Evolutionary conservation across 192 early-diverging fungal genomes (phyloP), one percentile per base, ranked within the genome.

Genomic region (Backusella mclennaniae): DNA sequence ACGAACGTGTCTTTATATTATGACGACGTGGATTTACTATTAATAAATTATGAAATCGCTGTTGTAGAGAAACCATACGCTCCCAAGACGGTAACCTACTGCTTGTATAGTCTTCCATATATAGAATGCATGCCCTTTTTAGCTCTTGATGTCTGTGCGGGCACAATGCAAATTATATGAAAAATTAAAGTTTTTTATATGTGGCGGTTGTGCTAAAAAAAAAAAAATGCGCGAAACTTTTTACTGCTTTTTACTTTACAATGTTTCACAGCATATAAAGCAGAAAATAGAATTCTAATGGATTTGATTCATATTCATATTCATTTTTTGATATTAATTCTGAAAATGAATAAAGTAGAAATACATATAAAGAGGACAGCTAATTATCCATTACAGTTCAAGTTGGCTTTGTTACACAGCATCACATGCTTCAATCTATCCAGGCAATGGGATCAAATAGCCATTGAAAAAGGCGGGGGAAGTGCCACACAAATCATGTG

Each of bases 391-490:
- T 6, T 63, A 12, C 0, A 63, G 1, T 29, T 12, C 9, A 63
- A 14, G 3, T 63, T 29, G 21, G 56, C 21, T 63, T 11, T 1
- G 29, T 63, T 63, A 63, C 23, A 29, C 23, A 63, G 56, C 23
- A 23, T 63, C 56, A 63, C 26, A 63, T 63, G 56, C 56, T 63
- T 12, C 23, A 11, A 63, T 63, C 23, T 63, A 63, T 29, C 23
- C 56, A 63, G 56, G 56, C 56, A 63, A 63, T 63, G 56, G 56
- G 56, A 63, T 63, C 6, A 63, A 63, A 63, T 9, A 63, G 46
- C 6, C 19, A 49, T 19, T 29, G 12, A 14, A 63, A 63, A 63
- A 63, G 12, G 26, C n/a, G 23, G 56, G 53, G 56, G 56, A 63
- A 29, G 56, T 23, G 56, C 23, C 23, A 63, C 56, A 63, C 26